phyloP scores from a whole-genome alignment of 2,329 filamentous ascomycete species.

The Fusarium denticulatum region DNA sequence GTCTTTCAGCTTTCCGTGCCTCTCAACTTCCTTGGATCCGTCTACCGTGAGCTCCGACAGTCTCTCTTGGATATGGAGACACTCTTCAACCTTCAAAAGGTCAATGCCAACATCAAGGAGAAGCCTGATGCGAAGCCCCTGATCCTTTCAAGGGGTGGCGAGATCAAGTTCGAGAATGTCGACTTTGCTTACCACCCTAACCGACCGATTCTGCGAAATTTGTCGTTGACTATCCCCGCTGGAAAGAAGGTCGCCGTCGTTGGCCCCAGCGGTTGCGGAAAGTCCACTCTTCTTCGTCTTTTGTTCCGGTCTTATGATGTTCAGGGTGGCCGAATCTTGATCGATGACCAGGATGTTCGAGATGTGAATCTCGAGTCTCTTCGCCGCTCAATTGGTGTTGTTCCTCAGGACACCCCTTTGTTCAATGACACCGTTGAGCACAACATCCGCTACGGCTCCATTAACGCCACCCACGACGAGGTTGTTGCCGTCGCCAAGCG shows the following conservation, averaged over 20 bases:
- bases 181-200: conserved; percentile 91
- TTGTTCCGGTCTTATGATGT: conserved; percentile 96
- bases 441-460: conserved; percentile 92
- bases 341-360: conserved; percentile 93
- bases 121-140: conserved; percentile 78
- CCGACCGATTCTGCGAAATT: conserved; percentile 84
- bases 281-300: conserved; percentile 89
- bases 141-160: conserved; percentile 77
- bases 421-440: conserved; percentile 98
- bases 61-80: conserved; percentile 98
- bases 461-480: conserved; percentile 77
- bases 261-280: conserved; percentile 93
- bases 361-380: conserved; percentile 84
- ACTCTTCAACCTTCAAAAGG: conserved; percentile 95
- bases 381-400: conserved; percentile 87
- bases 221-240: conserved; percentile 89
- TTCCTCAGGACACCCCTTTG: conserved; percentile 94
- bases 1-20: conserved; percentile 98
- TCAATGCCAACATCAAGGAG: conserved; percentile 89
- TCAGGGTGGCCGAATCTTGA: conserved; percentile 83
- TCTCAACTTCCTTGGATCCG: conserved; percentile 96
- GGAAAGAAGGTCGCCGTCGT: conserved; percentile 97
- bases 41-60: conserved; percentile 94
- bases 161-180: conserved; percentile 95
- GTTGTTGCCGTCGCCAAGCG: conserved; percentile 82